Evolutionary conservation across 331 rosid genomes (phyloP).

Genomic region (Cydonia oblonga): DNA sequence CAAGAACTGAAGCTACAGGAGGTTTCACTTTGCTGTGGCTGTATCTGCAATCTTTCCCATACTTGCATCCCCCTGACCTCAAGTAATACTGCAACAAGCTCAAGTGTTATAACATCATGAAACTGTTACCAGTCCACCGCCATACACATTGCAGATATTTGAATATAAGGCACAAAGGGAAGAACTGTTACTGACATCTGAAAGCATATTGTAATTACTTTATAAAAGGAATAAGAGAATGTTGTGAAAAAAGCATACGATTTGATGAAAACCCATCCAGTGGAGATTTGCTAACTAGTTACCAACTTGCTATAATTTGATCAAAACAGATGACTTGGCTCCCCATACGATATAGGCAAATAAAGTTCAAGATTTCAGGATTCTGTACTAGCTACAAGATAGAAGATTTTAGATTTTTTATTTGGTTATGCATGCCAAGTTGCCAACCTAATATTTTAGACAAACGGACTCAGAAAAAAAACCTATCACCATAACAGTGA

Average conservation of each 20-base stretch:
- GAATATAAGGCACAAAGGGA: not conserved
- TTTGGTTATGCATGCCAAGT: not conserved
- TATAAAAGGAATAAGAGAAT: not conserved
- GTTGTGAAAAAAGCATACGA: not conserved
- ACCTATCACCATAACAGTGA: not conserved
- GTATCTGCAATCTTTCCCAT: conserved; percentile 72
- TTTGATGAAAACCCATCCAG: not conserved
- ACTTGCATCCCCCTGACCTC: conserved; percentile 84
- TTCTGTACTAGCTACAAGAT: not conserved
- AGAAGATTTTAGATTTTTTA: not conserved
- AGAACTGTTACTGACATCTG: conserved; percentile 3
- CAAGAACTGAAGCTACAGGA: not conserved
- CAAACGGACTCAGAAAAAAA: not conserved
- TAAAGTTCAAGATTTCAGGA: not conserved
- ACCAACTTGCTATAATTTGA: not conserved
- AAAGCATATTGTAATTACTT: not conserved
- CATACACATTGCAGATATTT: not conserved
- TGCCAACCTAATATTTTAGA: not conserved
- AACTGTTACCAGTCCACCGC: conserved; percentile 10
- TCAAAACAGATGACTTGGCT: not conserved
- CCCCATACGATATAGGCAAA: not conserved
- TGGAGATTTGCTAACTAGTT: not conserved
- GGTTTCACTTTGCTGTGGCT: conserved; percentile 46
- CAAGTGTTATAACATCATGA: conserved; percentile 8
- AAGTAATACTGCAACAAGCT: conserved; percentile 60